A percentile compares a stretch with the other conserved stretches of the same genome.
Conservation (phyloP, 352 stramenopile genomes). For the Phytopythium sindhum region DNA sequence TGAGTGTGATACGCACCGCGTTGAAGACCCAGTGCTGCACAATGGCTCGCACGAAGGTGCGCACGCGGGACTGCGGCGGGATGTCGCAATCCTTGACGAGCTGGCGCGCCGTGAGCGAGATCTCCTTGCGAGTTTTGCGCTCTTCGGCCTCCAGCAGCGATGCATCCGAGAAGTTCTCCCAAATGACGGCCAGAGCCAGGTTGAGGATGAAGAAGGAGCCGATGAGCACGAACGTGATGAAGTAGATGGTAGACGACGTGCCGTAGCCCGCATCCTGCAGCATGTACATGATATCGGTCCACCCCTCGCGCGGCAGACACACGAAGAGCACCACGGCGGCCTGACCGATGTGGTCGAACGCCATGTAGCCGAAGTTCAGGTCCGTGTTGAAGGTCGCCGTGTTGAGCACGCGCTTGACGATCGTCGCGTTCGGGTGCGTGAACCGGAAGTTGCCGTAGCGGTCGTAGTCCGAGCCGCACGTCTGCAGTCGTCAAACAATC, state of each 20-base stretch:
- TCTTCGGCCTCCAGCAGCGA: constrained; percentile 58
- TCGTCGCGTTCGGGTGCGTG: constrained; percentile 32
- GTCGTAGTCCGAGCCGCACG: constrained; percentile 63
- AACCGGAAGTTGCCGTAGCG: constrained; percentile 61
- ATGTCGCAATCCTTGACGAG: not conserved
- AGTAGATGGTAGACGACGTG: constrained; percentile 59
- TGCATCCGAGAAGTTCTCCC: constrained; percentile 66
- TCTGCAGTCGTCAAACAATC: constrained; percentile 33
- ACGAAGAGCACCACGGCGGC: constrained; percentile 89
- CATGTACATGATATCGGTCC: constrained; percentile 72
- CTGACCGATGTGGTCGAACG: constrained; percentile 86
- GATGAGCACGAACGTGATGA: constrained; percentile 82
- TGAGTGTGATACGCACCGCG: constrained; percentile 41
- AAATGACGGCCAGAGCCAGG: constrained; percentile 89
- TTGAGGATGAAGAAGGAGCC: constrained; percentile 91
- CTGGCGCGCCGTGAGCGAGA: constrained; percentile 5
- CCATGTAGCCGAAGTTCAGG: constrained; percentile 79
- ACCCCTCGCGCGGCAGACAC: constrained; percentile 89
- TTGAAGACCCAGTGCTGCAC: constrained; percentile 57
- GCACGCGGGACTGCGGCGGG: constrained; percentile 13
- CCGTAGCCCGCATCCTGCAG: constrained; percentile 49
- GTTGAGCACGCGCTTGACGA: constrained; percentile 27
- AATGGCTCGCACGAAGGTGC: constrained; percentile 17
- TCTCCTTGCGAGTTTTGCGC: constrained; percentile 24
- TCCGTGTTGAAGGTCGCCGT: constrained; percentile 50